Percentiles rank a stretch among this genome's conserved stretches.
These are phyloP conservation scores for Aspergillus egyptiacus DNA, from an alignment of 495 filamentous ascomycete genomes.

Conservation along the genomic window DNA sequence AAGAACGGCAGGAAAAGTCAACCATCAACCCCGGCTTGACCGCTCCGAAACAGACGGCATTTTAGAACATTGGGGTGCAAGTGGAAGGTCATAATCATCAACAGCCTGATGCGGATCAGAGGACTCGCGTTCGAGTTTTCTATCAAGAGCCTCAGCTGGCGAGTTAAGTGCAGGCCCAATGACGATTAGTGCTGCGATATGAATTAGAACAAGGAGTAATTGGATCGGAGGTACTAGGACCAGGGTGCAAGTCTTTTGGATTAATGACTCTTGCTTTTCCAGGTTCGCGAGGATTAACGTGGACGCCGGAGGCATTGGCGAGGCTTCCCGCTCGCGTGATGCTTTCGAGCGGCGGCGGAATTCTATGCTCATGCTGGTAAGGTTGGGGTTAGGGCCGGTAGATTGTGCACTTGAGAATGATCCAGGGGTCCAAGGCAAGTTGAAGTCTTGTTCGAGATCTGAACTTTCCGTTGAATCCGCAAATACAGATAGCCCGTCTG, in stretches of 20 bases:
- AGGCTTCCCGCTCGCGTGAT: conserved; percentile 56
- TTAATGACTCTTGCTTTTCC: conserved; percentile 52
- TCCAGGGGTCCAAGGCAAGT: not conserved
- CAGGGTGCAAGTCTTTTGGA: conserved; percentile 69
- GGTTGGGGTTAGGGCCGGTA: conserved; percentile 30
- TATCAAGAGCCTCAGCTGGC: conserved; percentile 13
- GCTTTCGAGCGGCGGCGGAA: conserved; percentile 48
- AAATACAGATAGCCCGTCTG: not conserved
- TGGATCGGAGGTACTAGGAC: conserved; percentile 69
- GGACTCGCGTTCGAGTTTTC: conserved; percentile 18
- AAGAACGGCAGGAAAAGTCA: not conserved
- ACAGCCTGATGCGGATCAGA: conserved; percentile 19
- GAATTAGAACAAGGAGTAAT: conserved; percentile 69
- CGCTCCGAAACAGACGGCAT: conserved; percentile 23
- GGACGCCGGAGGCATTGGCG: conserved; percentile 62
- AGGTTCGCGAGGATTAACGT: conserved; percentile 52
- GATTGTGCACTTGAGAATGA: not conserved
- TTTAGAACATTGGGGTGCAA: conserved; percentile 28
- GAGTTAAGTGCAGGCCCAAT: conserved; percentile 42
- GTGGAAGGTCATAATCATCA: conserved; percentile 40
- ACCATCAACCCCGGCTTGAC: not conserved
- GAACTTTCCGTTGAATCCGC: not conserved
- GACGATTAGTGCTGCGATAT: conserved; percentile 68
- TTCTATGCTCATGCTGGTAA: conserved; percentile 44
- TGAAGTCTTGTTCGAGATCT: conserved; percentile 2